phyloP scores from a whole-genome alignment of 768 basidiomycete species.

The Pleurotus tuber-regium region DNA sequence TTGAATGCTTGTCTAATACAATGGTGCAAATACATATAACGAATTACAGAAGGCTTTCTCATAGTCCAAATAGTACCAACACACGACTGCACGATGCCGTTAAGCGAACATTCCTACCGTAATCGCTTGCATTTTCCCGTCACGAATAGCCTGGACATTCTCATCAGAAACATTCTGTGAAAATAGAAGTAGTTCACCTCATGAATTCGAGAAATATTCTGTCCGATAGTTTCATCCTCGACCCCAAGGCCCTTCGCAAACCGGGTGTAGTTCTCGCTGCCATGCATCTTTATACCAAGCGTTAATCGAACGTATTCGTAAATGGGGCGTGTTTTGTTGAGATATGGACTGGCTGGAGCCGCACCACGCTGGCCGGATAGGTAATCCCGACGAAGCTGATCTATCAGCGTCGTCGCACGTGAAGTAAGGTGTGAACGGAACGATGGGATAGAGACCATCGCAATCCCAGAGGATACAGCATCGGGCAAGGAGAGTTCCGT shows the following conservation, averaged over 20 bases:
- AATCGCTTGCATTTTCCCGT: constrained; percentile 63
- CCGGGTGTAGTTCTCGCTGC: constrained; percentile 57
- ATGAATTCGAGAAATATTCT: constrained; percentile 71
- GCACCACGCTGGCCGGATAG: constrained; percentile 55
- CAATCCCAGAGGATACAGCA: constrained; percentile 18
- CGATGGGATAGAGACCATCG: constrained; percentile 34
- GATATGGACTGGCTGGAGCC: constrained; percentile 60
- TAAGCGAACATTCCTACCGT: constrained; percentile 51
- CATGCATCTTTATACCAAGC: constrained; percentile 73
- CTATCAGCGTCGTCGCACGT: constrained; percentile 43
- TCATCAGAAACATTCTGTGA: constrained; percentile 2
- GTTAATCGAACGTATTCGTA: constrained; percentile 70
- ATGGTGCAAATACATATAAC: too few relatives aligned
- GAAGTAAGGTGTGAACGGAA: constrained; percentile 53
- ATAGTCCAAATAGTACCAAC: too few relatives aligned
- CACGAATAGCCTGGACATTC: constrained; percentile 52
- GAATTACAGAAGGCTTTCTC: too few relatives aligned
- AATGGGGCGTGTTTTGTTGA: constrained; percentile 59
- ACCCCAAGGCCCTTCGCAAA: constrained; percentile 43
- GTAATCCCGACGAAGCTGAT: constrained; percentile 50
- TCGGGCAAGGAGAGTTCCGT: constrained; percentile 36
- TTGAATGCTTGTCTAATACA: too few relatives aligned
- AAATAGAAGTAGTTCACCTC: constrained; percentile 42
- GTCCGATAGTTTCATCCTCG: constrained; percentile 61
- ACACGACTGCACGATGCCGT: too few relatives aligned